Base-by-base conservation (phyloP, 1,284 basidiomycete species). In the Marasmius sp. region DNA sequence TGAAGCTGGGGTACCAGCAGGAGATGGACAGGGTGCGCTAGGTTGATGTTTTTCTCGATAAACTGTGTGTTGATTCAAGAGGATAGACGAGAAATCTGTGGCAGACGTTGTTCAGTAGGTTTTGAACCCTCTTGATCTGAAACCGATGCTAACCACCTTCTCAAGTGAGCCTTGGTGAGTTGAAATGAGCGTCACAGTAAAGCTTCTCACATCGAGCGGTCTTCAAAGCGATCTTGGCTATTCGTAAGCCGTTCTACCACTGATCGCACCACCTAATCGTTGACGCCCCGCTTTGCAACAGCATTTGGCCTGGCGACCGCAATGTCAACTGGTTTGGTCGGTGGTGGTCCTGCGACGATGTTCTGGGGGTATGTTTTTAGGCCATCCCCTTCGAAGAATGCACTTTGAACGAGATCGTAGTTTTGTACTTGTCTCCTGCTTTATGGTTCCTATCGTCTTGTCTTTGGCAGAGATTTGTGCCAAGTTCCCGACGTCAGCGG, bases 401-500 rank as follows among this genome's bases (percentile, higher is more conserved):
- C 49, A 37, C 9, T 9, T 33, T 51, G 49, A 34, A 16, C 12
- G 3, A 18, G 52, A 27, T 27, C 27, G n/a, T 20, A 85, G 84
- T 36, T 84, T 81, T 77, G 67, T 83, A 8, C 64, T 83, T 9
- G 80, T 85, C 1, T 81, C 81, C 16, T 52, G 75, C 10, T 69
- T 84, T 1, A 80, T 79, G 0, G 75, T 81, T 61, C 69, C 76
- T 0, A 73, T 85, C 8, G 81, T 83, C 0, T 68, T 81, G 2
- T 85, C 85, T 8, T 70, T 86, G 1, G 83, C 77, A 0, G 84
- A 86, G 67, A 83, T 85, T 38, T 81, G 79, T 48, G 81, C 84
- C 5, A 81, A 81, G 61, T 85, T 83, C 63, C 84, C 84, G 0
- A 85, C 84, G 1, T 83, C 83, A 0, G 84, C 83, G 0, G 84